phyloP scores from a whole-genome alignment of 2,329 filamentous ascomycete genomes.

The Aspergillus tubingensis region DNA sequence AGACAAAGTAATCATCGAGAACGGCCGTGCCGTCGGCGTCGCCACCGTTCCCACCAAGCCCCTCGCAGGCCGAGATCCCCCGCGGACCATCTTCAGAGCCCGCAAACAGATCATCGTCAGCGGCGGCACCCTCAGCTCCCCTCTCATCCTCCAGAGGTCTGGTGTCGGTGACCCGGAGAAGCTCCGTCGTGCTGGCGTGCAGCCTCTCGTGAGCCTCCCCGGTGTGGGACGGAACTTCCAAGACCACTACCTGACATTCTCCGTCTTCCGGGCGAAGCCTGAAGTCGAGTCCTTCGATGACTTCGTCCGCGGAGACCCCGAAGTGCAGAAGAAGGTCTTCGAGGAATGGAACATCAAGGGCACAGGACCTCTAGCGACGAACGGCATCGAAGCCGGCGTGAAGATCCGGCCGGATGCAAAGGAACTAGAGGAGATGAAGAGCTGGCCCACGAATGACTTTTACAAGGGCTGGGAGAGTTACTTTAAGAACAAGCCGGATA shows the following conservation, averaged over 20 bases:
- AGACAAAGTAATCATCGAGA: constrained; percentile 73
- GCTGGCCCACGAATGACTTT: constrained; percentile 74
- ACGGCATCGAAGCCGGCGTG: constrained; percentile 77
- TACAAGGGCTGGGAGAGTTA: constrained; percentile 72
- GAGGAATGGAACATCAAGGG: constrained; percentile 79
- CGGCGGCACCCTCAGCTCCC: constrained; percentile 71
- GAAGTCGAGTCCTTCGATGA: constrained; percentile 78
- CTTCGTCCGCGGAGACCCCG: constrained; percentile 72
- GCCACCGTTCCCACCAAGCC: constrained; percentile 71
- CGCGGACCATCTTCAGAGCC: constrained; percentile 63
- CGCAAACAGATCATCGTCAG: constrained; percentile 74
- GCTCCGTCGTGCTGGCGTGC: constrained; percentile 66
- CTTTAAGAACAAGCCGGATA: constrained; percentile 82
- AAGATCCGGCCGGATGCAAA: constrained; percentile 72
- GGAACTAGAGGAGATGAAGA: constrained; percentile 68
- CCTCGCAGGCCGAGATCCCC: constrained; percentile 55
- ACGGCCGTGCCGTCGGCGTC: constrained; percentile 71
- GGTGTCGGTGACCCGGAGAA: constrained; percentile 73
- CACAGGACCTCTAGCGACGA: constrained; percentile 74
- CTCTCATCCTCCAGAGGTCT: constrained; percentile 73
- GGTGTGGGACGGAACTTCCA: constrained; percentile 77
- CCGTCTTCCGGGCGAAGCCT: constrained; percentile 71
- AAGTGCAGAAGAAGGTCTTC: constrained; percentile 71
- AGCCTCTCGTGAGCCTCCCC: constrained; percentile 69
- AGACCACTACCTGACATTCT: constrained; percentile 73